Base-by-base conservation (phyloP, 805 yeast species). In the Candida endomychidarum region DNA sequence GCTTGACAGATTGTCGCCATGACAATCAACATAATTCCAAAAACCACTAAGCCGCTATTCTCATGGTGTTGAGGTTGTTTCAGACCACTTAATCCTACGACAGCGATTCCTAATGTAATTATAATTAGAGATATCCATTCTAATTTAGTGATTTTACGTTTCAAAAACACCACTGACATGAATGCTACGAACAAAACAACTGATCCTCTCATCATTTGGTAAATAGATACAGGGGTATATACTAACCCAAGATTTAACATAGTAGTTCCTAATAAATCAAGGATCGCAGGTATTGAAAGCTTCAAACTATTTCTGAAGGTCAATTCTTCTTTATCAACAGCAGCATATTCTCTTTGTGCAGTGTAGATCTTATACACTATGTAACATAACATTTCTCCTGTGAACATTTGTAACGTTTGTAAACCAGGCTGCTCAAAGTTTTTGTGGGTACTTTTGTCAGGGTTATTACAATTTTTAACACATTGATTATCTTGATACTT, bases 171-270 rank as follows among this genome's bases (percentile, higher is more conserved):
- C 26, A 81, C 81, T 16, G 87, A 80, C 53, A 84, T 72, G 11
- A 80, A 58, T 1, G 90, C 95, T 17, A 85, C 95, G 61, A 83
- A 84, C 29, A 86, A 61, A 30, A 86, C 86, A 29, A 84, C 64
- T 0, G 88, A 77, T 2, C 95, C 93, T 48, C 95, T 67, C n/a
- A 84, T 80, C 95, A 86, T 86, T 57, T 86, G 95, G 58, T 84
- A 86, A 36, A 85, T 74, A 1, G 89, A 82, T 7, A 85, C 93
- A 0, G 93, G 91, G 1, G 81, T 80, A 58, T 79, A 80, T 17
- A 83, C 57, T 45, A 86, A 67, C 0, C 93, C 93, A n/a, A 84
- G 57, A 51, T 85, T 82, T 79, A 85, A 72, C 48, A 86, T 60
- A 0, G 93, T 85, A 1, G 95, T 86, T 3, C 83, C 91, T 25